Evolutionary conservation across 2,329 filamentous ascomycete genomes (phyloP), one percentile per base, ranked within the genome.

Genomic region (Pezicula carpinea): DNA sequence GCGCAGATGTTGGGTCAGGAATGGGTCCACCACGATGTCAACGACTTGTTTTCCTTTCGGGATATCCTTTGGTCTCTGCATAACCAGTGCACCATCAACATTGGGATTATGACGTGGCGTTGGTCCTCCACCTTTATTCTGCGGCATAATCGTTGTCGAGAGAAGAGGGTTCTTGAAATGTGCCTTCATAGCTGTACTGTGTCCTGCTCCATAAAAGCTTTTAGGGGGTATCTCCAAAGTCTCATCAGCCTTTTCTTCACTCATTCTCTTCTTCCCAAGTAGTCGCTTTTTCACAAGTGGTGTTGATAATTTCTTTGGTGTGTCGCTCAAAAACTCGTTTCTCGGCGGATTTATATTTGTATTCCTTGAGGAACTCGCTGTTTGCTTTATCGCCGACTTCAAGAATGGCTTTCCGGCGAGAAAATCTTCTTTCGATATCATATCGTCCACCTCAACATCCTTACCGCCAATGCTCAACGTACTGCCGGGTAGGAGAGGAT

Each of bases 11-110:
- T 78, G 80, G 6, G 71, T 68, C 14, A 89, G 61, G 10, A 85
- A 64, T 2, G 85, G 85, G 62, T 89, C 85, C 3, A 89, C 73
- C 0, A 88, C 84, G 2, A 89, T 84, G 63, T 88, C 85, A 1
- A 88, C 83, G 41, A 86, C 70, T 44, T 80, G 76, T 59, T 82
- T 85, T 1, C 81, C 83, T 48, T 74, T 75, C 0, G 80, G 77
- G 39, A 71, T 72, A 11, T 66, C 64, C 18, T 61, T 67, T 2
- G 80, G 82, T 23, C 81, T 69, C 58, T 77, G 80, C 83, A 89
- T 87, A 5, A 88, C 74, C 22, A 88, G 63, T 1, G 84, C 82
- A 36, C 76, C 77, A 5, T 74, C 69, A 3, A 72, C 71, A 26
- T 67, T 70, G 0, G 82, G 81, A 58, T 86, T 79, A 64, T 88